A percentile compares a stretch with the other conserved stretches of the same genome.
These are phyloP conservation scores for Sedum album DNA, from an alignment of 164 flowering plant species.

Conservation along the genomic window DNA sequence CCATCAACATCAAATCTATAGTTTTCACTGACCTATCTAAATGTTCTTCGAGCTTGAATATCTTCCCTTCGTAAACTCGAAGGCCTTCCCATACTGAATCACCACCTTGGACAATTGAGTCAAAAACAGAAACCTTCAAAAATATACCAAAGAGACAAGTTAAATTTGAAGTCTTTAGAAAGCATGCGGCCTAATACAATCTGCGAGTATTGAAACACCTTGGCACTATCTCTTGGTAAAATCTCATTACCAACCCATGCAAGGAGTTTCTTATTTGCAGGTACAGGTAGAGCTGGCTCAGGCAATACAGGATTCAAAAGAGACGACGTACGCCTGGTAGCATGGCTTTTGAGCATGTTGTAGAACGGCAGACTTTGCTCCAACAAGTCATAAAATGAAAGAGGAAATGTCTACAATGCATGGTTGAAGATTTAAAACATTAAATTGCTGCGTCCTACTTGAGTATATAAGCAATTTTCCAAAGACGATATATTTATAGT, in stretches of 20 bases:
- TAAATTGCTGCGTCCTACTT: background rate
- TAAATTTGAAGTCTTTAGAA: background rate
- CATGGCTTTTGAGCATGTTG: conserved; percentile 53
- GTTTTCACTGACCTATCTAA: conserved; percentile 63
- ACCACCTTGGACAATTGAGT: conserved; percentile 99
- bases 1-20: no score
- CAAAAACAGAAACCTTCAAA: conserved; percentile 88
- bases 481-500: background rate
- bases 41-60: conserved; percentile 93
- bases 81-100: conserved; percentile 99
- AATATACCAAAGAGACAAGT: conserved; percentile 4
- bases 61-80: conserved; percentile 72
- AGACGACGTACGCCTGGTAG: conserved; percentile 20
- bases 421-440: background rate
- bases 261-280: conserved; percentile 80
- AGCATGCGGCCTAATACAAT: background rate
- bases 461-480: background rate
- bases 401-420: conserved; percentile 56
- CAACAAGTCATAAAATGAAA: conserved; percentile 57
- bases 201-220: conserved; percentile 41
- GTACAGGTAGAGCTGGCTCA: conserved; percentile 65
- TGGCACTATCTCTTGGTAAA: conserved; percentile 85
- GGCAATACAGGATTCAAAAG: conserved; percentile 13
- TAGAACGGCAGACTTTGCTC: conserved; percentile 85
- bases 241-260: conserved; percentile 69